Percentiles rank a stretch among this genome's conserved stretches.
Conservation (phyloP, 768 basidiomycete species). For the Suillus variegatus region DNA sequence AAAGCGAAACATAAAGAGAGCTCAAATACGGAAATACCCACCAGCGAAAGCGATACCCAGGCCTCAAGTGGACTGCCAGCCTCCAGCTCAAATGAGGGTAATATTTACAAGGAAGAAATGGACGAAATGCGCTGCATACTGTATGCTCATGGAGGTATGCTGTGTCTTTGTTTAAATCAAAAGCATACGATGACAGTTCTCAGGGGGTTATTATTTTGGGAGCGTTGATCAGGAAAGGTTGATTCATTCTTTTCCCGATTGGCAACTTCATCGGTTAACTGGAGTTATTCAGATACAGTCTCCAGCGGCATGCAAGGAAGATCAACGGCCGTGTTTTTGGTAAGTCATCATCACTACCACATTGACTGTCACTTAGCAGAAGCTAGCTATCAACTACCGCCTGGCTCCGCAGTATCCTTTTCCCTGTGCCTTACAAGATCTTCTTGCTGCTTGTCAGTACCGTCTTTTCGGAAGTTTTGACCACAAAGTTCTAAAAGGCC, state of each 20-base stretch:
- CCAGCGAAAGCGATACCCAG: constrained; percentile 1
- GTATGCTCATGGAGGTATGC: constrained; percentile 74
- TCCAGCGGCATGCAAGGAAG: constrained; percentile 87
- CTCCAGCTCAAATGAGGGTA: constrained; percentile 32
- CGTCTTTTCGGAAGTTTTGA: not conserved
- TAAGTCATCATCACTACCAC: constrained; percentile 27
- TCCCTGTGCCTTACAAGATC: constrained; percentile 89
- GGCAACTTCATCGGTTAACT: constrained; percentile 7
- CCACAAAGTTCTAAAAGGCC: constrained; percentile 2
- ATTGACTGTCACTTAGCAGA: constrained; percentile 17
- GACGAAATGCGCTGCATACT: constrained; percentile 85
- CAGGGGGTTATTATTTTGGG: constrained; percentile 85
- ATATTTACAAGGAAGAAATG: constrained; percentile 66
- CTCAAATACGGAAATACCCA: constrained; percentile 1
- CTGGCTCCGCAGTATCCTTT: constrained; percentile 98
- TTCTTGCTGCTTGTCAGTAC: constrained; percentile 78
- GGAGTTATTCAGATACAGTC: constrained; percentile 55
- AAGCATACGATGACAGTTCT: constrained; percentile 13
- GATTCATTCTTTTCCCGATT: not conserved
- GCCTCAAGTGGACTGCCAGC: constrained; percentile 16
- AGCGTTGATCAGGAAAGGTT: constrained; percentile 78
- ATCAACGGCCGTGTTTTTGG: constrained; percentile 89
- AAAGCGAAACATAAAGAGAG: constrained; percentile 42
- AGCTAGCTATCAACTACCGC: constrained; percentile 72
- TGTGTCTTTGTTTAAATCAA: not conserved